Conservation (phyloP, 2,329 filamentous ascomycete genomes). For the Neofusicoccum parvum region DNA sequence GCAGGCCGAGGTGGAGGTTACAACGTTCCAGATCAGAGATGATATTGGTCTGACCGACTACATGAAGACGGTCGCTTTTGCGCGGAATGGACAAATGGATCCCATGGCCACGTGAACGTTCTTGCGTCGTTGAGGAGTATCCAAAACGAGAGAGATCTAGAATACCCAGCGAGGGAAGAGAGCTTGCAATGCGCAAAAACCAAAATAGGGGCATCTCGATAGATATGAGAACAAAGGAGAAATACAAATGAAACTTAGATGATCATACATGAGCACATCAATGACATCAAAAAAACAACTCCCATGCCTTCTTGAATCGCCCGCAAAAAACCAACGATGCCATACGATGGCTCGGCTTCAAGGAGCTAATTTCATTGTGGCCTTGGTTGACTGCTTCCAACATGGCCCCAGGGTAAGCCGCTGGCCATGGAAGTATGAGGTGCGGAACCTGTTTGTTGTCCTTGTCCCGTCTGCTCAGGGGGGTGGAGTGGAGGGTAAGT, state of each 20-base stretch:
- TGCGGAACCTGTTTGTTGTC: background rate
- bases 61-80: no score
- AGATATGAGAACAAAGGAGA: background rate
- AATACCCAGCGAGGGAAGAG: background rate
- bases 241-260: background rate
- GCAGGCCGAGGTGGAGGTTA: background rate
- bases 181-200: background rate
- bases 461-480: background rate
- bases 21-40: background rate
- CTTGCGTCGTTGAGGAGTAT: background rate
- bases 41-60: no score
- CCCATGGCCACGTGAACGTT: background rate
- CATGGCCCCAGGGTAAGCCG: constrained; percentile 8
- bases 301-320: background rate
- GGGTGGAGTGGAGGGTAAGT: constrained; percentile 30
- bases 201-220: background rate
- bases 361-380: background rate
- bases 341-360: background rate
- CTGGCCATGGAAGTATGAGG: background rate
- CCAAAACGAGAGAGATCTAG: background rate
- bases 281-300: background rate
- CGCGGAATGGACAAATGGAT: no score
- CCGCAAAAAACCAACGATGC: background rate
- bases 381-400: background rate
- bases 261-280: background rate